Conservation (phyloP, 257 asterid genomes). For the Solanum megistacrolobum region DNA sequence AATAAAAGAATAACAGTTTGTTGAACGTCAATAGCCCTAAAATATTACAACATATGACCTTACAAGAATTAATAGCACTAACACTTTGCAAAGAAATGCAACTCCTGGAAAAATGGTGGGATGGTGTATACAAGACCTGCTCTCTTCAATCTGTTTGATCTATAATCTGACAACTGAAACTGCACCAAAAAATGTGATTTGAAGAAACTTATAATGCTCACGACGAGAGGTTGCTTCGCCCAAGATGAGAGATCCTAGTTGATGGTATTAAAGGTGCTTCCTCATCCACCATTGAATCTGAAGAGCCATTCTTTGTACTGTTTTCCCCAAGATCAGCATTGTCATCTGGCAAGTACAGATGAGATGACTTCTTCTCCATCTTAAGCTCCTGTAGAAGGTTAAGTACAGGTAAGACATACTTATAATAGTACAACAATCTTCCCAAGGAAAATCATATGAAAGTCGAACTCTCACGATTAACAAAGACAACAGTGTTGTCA, state of each 20-base stretch:
- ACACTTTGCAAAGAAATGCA: not conserved
- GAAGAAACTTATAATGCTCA: not conserved
- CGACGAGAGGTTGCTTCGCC: constrained; percentile 35
- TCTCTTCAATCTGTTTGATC: not conserved
- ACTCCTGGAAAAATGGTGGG: not conserved
- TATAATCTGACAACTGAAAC: not conserved
- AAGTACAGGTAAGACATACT: not conserved
- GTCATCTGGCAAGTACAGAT: constrained; percentile 36
- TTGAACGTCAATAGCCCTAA: not conserved
- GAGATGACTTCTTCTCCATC: constrained; percentile 73
- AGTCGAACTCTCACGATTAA: not conserved
- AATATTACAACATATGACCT: constrained; percentile 1
- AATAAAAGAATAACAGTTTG: not conserved
- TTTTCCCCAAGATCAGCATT: constrained; percentile 6
- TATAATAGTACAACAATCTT: not conserved
- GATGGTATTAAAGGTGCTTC: constrained; percentile 52
- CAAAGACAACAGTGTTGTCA: not conserved
- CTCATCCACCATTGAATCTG: constrained; percentile 33
- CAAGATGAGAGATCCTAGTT: constrained; percentile 54
- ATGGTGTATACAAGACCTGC: not conserved
- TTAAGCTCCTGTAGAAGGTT: constrained; percentile 38
- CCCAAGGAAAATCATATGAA: not conserved
- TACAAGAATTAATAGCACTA: not conserved
- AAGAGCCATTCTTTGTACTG: constrained; percentile 9
- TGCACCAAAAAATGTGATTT: not conserved